Base-by-base conservation (phyloP, 2,329 filamentous ascomycete species). In the Boeremia lycopersici region DNA sequence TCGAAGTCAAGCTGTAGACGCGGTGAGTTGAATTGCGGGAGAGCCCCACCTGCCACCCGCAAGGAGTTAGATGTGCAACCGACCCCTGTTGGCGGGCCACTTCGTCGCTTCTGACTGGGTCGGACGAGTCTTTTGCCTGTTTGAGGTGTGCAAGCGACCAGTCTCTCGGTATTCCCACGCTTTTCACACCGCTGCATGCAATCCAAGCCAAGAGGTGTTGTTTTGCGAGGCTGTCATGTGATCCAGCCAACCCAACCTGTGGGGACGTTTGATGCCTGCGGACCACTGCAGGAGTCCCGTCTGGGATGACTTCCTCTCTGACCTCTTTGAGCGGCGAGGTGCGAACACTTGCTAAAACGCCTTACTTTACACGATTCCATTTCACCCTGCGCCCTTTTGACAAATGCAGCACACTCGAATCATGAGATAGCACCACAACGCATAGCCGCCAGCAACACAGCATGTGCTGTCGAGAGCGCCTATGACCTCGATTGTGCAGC, bases 121-220 rank as follows among this genome's bases (percentile, higher is more conserved):
- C 50, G 30, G 38, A 54, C 52, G 48, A 50, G 55, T 40, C 25
- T 54, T 39, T 56, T 64, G 50, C 63, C 57, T 54, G 19, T 23
- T 23, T 23, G 19, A 23, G 19, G 19, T 23, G 19, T 34, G 39
- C 46, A 54, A 40, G 38, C 54, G 47, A 64, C 56, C 60, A 50
- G 34, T 46, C 38, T 25, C 35, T 62, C 63, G 65, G 63, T 44
- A 50, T 50, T 53, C 45, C 52, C 55, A 55, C 50, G 31, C 39
- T 42, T 53, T 60, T 42, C 59, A 62, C 64, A 67, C 64, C 64
- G 64, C 64, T 59, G 57, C 52, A 53, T 49, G 45, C 56, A 55
- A 57, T 61, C 53, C 50, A 45, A 46, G 44, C 47, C 54, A 30
- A 51, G 42, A 34, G 52, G 45, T 44, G 35, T 48, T 48, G 17